Evolutionary conservation across 2,329 filamentous ascomycete species (phyloP).

Genomic region (Alternaria longipes): DNA sequence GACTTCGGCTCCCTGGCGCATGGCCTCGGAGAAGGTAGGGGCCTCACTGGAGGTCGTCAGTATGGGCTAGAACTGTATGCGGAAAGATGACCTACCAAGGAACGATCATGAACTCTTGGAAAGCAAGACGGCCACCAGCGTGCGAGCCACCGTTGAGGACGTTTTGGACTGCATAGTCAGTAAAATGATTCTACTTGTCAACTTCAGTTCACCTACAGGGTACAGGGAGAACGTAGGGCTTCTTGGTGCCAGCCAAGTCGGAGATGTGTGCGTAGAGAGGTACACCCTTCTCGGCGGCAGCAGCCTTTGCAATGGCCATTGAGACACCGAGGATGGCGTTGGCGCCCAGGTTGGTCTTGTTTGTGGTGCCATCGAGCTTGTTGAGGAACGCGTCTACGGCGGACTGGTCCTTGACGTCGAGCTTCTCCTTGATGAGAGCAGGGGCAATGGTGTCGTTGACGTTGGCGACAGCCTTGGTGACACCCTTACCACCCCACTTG

Average conservation of each 20-base stretch:
- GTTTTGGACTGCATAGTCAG: conserved; percentile 53
- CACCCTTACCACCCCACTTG: conserved; percentile 65
- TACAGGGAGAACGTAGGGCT: conserved; percentile 65
- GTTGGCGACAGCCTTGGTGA: conserved; percentile 64
- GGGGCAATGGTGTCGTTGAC: conserved; percentile 65
- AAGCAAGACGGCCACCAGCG: conserved; percentile 85
- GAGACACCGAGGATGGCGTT: conserved; percentile 69
- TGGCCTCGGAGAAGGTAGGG: conserved; percentile 90
- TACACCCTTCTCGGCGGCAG: conserved; percentile 63
- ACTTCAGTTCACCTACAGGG: conserved; percentile 49
- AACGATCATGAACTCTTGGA: conserved; percentile 67
- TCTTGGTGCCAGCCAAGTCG: conserved; percentile 62
- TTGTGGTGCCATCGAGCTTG: conserved; percentile 65
- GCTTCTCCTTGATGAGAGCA: conserved; percentile 62
- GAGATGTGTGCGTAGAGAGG: conserved; percentile 68
- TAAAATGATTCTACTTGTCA: neutral
- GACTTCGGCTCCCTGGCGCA: conserved; percentile 95
- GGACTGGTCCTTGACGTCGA: conserved; percentile 65
- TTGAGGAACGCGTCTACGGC: conserved; percentile 63
- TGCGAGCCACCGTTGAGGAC: conserved; percentile 80
- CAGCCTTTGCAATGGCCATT: conserved; percentile 68
- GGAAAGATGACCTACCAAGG: conserved; percentile 51
- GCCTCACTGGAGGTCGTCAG: conserved; percentile 66
- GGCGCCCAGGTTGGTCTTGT: conserved; percentile 68
- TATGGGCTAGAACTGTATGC: conserved; percentile 21